Evolutionary conservation across 2,329 filamentous ascomycete species (phyloP).

Genomic region (Epichloe sylvatica): DNA sequence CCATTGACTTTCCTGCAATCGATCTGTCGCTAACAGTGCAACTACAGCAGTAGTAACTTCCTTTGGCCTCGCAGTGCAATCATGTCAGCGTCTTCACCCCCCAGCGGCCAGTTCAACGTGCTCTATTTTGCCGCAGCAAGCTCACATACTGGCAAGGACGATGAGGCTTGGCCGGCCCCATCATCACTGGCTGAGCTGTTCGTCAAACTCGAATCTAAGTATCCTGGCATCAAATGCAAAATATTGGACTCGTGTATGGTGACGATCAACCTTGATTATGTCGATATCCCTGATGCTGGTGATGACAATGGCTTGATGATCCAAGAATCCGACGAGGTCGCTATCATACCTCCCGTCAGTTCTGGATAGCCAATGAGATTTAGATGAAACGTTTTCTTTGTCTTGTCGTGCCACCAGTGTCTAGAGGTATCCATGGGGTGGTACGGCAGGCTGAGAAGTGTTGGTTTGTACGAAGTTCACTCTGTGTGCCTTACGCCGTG

Average conservation of each 20-base stretch:
- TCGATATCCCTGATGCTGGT: slow-evolving; percentile 46
- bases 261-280: slow-evolving; percentile 69
- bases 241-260: slow-evolving; percentile 61
- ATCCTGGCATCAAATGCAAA: slow-evolving; percentile 53
- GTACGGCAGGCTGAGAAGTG: too few species aligned
- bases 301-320: slow-evolving; percentile 36
- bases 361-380: slow-evolving; percentile 44
- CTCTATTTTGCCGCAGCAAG: slow-evolving; percentile 71
- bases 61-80: neutral
- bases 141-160: slow-evolving; percentile 54
- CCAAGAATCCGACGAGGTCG: slow-evolving; percentile 65
- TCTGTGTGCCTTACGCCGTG: too few species aligned
- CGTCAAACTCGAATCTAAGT: slow-evolving; percentile 49
- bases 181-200: slow-evolving; percentile 51
- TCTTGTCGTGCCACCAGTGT: too few species aligned
- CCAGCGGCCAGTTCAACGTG: slow-evolving; percentile 57
- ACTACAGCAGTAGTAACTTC: neutral
- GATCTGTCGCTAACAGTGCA: neutral
- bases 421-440: too few species aligned
- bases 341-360: slow-evolving; percentile 78
- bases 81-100: slow-evolving; percentile 32
- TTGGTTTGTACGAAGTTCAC: too few species aligned
- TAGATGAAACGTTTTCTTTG: neutral
- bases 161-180: slow-evolving; percentile 53
- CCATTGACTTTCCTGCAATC: neutral